Evolutionary conservation across 495 filamentous ascomycete genomes (phyloP).

Genomic region (Talaromyces ruber): DNA sequence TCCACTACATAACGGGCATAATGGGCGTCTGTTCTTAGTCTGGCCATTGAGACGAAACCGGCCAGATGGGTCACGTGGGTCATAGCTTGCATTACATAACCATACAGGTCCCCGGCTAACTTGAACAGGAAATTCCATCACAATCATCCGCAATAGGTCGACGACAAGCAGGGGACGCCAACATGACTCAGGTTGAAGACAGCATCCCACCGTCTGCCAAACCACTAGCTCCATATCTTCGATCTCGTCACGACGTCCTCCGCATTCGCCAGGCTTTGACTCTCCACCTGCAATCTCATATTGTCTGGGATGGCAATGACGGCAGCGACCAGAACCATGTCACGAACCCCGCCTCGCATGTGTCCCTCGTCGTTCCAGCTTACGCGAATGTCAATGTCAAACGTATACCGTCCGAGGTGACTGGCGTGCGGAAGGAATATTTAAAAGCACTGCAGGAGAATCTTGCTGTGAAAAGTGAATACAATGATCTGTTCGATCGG

Average conservation of each 20-base stretch:
- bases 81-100: background rate
- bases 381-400: slow-evolving; percentile 28
- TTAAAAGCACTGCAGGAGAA: slow-evolving; percentile 51
- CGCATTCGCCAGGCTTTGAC: slow-evolving; percentile 38
- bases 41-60: background rate
- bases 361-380: slow-evolving; percentile 27
- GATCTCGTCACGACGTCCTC: slow-evolving; percentile 33
- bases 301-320: slow-evolving; percentile 22
- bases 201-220: slow-evolving; percentile 29
- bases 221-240: slow-evolving; percentile 38
- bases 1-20: too few relatives aligned
- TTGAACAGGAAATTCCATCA: background rate
- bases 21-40: background rate
- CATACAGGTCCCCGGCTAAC: background rate
- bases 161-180: background rate
- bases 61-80: background rate
- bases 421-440: slow-evolving; percentile 41
- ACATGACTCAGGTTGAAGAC: background rate
- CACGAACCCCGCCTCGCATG: slow-evolving; percentile 18
- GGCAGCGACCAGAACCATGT: slow-evolving; percentile 13
- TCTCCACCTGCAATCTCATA: slow-evolving; percentile 31
- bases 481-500: slow-evolving; percentile 24
- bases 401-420: slow-evolving; percentile 27
- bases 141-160: background rate
- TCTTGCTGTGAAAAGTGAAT: slow-evolving; percentile 42